Conservation (phyloP, 805 yeast genomes). For the Ogataea populi-albae region DNA sequence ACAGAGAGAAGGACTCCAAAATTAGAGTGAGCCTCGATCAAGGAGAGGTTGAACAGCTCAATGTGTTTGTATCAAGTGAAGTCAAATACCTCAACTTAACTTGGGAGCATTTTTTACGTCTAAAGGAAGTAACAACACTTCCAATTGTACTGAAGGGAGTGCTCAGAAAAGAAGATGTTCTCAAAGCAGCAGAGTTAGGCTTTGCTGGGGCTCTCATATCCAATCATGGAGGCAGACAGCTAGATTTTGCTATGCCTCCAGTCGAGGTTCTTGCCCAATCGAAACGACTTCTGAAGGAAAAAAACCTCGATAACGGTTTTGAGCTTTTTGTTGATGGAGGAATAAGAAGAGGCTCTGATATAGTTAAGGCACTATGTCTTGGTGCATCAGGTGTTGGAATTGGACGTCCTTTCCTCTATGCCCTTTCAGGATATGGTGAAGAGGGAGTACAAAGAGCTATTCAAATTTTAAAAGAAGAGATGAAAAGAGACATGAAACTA, state of each 20-base stretch:
- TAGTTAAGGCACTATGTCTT: constrained; percentile 40
- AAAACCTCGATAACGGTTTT: constrained; percentile 37
- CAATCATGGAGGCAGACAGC: constrained; percentile 73
- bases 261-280: constrained; percentile 58
- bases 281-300: constrained; percentile 41
- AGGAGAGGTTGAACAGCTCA: constrained; percentile 11
- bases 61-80: constrained; percentile 8
- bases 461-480: constrained; percentile 57
- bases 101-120: constrained; percentile 58
- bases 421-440: constrained; percentile 77
- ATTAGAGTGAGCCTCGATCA: constrained; percentile 56
- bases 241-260: constrained; percentile 61
- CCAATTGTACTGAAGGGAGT: constrained; percentile 59
- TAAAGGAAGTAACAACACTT: constrained; percentile 42
- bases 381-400: constrained; percentile 56
- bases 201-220: constrained; percentile 63
- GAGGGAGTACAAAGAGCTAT: constrained; percentile 67
- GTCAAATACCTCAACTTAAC: constrained; percentile 29
- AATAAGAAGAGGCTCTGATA: constrained; percentile 41
- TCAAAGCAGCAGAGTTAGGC: constrained; percentile 54
- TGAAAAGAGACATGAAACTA: constrained; percentile 62
- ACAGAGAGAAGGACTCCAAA: constrained; percentile 83
- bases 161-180: constrained; percentile 60
- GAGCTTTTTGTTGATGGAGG: constrained; percentile 45
- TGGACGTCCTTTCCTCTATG: constrained; percentile 75